phyloP scores from a whole-genome alignment of 306 rosid species.

The Cercis canadensis region DNA sequence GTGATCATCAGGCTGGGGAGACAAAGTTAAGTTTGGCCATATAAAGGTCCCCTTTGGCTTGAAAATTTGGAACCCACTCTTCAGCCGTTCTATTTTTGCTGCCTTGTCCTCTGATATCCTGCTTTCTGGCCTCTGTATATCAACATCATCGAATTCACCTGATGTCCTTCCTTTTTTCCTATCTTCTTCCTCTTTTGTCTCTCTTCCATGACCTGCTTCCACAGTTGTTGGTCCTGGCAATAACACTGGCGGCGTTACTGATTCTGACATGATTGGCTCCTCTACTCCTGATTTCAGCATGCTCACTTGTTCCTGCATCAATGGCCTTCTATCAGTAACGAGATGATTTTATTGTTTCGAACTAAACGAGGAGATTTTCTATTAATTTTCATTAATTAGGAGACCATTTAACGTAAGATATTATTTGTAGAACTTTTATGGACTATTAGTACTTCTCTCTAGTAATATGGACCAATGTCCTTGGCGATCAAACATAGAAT shows the following conservation, averaged over 20 bases:
- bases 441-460: not conserved
- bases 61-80: constrained; percentile 88
- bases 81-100: constrained; percentile 65
- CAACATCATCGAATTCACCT: constrained; percentile 33
- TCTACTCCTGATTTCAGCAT: constrained; percentile 46
- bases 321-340: constrained; percentile 30
- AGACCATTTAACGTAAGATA: not conserved
- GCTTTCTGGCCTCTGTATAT: constrained; percentile 32
- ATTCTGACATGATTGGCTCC: constrained; percentile 52
- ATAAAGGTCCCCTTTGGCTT: constrained; percentile 69
- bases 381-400: not conserved
- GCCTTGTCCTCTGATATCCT: constrained; percentile 61
- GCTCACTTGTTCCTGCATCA: constrained; percentile 64
- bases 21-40: constrained; percentile 64
- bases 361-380: not conserved
- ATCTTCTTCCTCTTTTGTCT: constrained; percentile 37
- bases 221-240: constrained; percentile 40
- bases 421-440: not conserved
- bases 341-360: constrained; percentile 1
- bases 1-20: constrained; percentile 48
- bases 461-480: no score
- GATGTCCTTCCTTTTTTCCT: constrained; percentile 30
- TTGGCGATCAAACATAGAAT: no score
- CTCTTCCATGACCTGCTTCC: no score
- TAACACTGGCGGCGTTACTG: constrained; percentile 31